phyloP scores from a whole-genome alignment of 148 eudicot species.

The Rhododendron ovatum region DNA sequence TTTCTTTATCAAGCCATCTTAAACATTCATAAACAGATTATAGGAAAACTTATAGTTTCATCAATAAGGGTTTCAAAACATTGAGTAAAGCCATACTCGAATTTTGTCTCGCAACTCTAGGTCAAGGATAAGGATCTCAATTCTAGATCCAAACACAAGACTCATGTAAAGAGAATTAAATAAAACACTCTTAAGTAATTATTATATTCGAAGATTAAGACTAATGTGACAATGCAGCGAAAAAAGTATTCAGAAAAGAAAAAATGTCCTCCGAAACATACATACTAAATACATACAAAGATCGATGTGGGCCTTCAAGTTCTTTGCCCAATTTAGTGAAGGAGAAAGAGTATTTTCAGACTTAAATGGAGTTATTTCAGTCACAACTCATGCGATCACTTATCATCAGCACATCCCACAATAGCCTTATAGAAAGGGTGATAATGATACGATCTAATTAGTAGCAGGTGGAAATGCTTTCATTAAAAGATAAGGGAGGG shows the following conservation, averaged over 20 bases:
- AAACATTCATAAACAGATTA: no score
- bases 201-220: neutral
- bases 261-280: no score
- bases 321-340: neutral
- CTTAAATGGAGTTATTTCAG: neutral
- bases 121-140: no score
- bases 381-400: neutral
- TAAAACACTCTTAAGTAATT: neutral
- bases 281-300: no score
- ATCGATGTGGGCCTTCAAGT: neutral
- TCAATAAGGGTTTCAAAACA: no score
- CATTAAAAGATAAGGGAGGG: neutral
- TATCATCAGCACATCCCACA: neutral
- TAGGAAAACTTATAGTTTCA: neutral
- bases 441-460: neutral
- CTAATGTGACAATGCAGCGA: neutral
- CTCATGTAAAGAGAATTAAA: neutral
- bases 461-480: neutral
- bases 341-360: neutral
- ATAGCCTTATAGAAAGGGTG: neutral
- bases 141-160: no score
- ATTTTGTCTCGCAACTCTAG: no score
- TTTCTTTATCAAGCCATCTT: neutral
- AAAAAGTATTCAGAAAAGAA: neutral
- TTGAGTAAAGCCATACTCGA: no score